Evolutionary conservation across 352 stramenopile species (phyloP).

Genomic region (Phytopythium ostracodes): DNA sequence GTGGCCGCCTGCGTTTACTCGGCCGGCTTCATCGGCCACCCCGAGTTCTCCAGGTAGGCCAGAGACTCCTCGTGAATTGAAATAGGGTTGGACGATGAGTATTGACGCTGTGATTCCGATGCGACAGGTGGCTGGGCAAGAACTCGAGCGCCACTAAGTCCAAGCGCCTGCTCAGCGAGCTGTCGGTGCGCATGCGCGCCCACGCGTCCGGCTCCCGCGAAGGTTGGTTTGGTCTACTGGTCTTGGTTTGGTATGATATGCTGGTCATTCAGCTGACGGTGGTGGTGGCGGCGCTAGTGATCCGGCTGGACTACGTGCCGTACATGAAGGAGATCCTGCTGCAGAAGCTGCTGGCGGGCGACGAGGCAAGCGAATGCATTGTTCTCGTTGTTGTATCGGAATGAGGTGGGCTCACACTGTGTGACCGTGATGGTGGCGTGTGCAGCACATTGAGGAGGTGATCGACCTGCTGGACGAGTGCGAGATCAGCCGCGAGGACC

Average conservation of each 20-base stretch:
- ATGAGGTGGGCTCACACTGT: neutral
- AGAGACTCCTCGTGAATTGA: neutral
- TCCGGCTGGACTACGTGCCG: constrained; percentile 85
- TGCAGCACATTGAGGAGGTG: constrained; percentile 80
- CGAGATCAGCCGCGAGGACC: constrained; percentile 95
- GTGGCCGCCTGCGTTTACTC: constrained; percentile 82
- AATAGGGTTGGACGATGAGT: neutral
- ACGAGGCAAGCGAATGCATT: constrained; percentile 42
- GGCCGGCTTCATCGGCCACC: constrained; percentile 84
- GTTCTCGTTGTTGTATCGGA: neutral
- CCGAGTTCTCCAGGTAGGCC: constrained; percentile 84
- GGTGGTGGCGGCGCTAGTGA: constrained; percentile 31
- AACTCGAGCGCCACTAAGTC: constrained; percentile 96
- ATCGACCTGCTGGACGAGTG: constrained; percentile 97
- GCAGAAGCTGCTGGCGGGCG: constrained; percentile 65
- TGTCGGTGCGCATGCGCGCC: constrained; percentile 93
- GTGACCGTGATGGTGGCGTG: neutral
- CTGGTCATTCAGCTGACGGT: constrained; percentile 1
- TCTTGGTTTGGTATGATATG: too few species aligned
- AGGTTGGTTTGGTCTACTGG: too few species aligned
- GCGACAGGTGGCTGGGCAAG: constrained; percentile 94
- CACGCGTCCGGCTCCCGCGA: constrained; percentile 82
- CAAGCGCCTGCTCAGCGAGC: constrained; percentile 92
- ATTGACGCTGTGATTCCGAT: constrained; percentile 7
- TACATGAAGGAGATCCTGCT: constrained; percentile 90